These are phyloP conservation scores for Kluyveromyces nonfermentans DNA, from an alignment of 805 yeast species.

Conservation along the genomic window DNA sequence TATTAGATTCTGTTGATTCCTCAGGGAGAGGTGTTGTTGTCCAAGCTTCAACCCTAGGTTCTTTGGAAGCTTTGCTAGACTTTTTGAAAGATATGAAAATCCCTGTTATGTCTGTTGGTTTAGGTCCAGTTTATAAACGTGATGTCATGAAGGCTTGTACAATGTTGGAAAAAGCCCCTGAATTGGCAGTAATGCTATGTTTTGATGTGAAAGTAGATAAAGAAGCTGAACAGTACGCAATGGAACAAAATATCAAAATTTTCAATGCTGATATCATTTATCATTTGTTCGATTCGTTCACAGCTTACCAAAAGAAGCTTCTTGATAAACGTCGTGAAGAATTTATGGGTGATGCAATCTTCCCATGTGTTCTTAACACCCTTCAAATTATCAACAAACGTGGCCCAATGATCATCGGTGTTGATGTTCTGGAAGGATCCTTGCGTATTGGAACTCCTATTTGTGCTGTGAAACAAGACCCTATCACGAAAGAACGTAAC, in stretches of 20 bases:
- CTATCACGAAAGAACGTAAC: conserved; percentile 65
- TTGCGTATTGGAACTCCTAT: conserved; percentile 91
- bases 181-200: conserved; percentile 94
- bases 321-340: conserved; percentile 87
- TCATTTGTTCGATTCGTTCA: conserved; percentile 90
- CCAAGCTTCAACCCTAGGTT: conserved; percentile 97
- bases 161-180: conserved; percentile 94
- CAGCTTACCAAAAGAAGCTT: conserved; percentile 81
- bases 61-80: conserved; percentile 91
- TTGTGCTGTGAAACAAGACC: conserved; percentile 85
- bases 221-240: conserved; percentile 97
- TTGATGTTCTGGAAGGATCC: conserved; percentile 88
- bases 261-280: conserved; percentile 96
- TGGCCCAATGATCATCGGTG: conserved; percentile 99
- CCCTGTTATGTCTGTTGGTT: conserved; percentile 96
- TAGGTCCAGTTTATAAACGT: conserved; percentile 96
- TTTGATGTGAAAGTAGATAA: conserved; percentile 95
- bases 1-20: conserved; percentile 88
- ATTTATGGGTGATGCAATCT: conserved; percentile 78
- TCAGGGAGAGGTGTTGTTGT: conserved; percentile 97
- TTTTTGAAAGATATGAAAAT: conserved; percentile 98
- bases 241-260: conserved; percentile 81
- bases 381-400: conserved; percentile 95
- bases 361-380: conserved; percentile 92
- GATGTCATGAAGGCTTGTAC: conserved; percentile 97